Percentiles rank a stretch among this genome's conserved stretches.
Evolutionary conservation across 202 grass and related monocot species (phyloP).

Genomic region (Eragrostis tef): DNA sequence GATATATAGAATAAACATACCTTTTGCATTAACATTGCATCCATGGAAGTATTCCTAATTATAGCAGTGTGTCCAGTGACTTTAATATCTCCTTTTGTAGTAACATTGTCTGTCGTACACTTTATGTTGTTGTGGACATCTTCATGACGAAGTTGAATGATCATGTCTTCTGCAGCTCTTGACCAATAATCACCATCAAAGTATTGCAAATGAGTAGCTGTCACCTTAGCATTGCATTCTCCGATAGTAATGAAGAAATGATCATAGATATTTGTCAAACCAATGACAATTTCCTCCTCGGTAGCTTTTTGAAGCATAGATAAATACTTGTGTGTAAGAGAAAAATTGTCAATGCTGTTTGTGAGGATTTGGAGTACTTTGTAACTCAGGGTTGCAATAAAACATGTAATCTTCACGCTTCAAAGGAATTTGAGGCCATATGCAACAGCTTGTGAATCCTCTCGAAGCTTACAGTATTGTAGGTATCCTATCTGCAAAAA

Average conservation of each 20-base stretch:
- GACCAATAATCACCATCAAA: conserved; percentile 99
- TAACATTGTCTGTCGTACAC: conserved; percentile 83
- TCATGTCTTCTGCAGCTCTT: conserved; percentile 99
- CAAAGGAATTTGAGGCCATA: conserved; percentile 96
- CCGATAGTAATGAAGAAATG: conserved; percentile 79
- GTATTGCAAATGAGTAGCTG: conserved; percentile 89
- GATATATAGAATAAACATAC: conserved; percentile 28
- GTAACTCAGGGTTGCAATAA: conserved; percentile 99
- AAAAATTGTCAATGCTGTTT: conserved; percentile 69
- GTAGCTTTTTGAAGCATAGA: conserved; percentile 94
- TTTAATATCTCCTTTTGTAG: conserved; percentile 94
- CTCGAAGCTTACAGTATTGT: conserved; percentile 98
- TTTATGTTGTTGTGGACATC: conserved; percentile 88
- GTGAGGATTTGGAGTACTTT: conserved; percentile 98
- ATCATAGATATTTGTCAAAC: conserved; percentile 92
- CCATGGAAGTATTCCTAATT: conserved; percentile 85
- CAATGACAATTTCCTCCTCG: conserved; percentile 92
- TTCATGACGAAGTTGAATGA: conserved; percentile 94
- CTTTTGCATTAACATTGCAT: conserved; percentile 97
- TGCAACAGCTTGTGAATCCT: conserved; percentile 99
- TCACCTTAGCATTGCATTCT: conserved; percentile 92
- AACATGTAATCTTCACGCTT: conserved; percentile 99
- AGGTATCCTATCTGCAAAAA: conserved; percentile 92
- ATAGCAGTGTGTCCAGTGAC: conserved; percentile 91
- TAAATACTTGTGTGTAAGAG: conserved; percentile 73